Evolutionary conservation across 192 early-diverging fungal species (phyloP).

Genomic region (Funneliformis geosporum): DNA sequence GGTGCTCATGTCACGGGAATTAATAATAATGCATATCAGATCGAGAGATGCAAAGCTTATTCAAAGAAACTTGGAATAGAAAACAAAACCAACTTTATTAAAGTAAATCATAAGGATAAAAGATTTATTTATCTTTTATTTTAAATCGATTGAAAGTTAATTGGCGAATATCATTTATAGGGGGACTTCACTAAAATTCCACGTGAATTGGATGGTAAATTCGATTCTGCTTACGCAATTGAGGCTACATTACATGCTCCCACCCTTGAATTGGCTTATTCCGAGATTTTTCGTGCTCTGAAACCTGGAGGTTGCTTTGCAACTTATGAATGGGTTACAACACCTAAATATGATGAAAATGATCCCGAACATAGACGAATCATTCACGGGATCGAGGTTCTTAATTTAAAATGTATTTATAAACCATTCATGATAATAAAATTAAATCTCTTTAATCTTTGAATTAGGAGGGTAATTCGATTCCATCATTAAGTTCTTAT

Average conservation of each 20-base stretch:
- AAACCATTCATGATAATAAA: too few species aligned
- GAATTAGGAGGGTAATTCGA: constrained; percentile 76
- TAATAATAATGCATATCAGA: constrained; percentile 94
- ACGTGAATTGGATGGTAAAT: constrained; percentile 61
- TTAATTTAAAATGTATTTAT: too few species aligned
- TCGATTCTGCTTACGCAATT: constrained; percentile 86
- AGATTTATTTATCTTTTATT: neutral
- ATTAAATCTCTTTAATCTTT: neutral
- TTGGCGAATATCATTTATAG: neutral
- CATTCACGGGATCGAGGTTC: constrained; percentile 76
- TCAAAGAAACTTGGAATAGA: constrained; percentile 70
- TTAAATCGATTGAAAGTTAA: neutral
- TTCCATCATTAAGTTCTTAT: constrained; percentile 75
- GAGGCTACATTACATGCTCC: constrained; percentile 90
- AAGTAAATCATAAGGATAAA: constrained; percentile 58
- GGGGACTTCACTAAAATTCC: constrained; percentile 78
- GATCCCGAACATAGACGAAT: constrained; percentile 72
- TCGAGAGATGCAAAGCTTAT: constrained; percentile 75
- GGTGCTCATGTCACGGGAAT: constrained; percentile 79
- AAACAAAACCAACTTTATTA: constrained; percentile 59
- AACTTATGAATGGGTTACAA: constrained; percentile 91
- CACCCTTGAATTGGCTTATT: constrained; percentile 76
- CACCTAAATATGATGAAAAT: constrained; percentile 75
- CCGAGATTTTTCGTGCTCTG: constrained; percentile 80
- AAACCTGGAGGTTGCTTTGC: constrained; percentile 89